phyloP scores from a whole-genome alignment of 805 yeast species.

The Candida ovalis region DNA sequence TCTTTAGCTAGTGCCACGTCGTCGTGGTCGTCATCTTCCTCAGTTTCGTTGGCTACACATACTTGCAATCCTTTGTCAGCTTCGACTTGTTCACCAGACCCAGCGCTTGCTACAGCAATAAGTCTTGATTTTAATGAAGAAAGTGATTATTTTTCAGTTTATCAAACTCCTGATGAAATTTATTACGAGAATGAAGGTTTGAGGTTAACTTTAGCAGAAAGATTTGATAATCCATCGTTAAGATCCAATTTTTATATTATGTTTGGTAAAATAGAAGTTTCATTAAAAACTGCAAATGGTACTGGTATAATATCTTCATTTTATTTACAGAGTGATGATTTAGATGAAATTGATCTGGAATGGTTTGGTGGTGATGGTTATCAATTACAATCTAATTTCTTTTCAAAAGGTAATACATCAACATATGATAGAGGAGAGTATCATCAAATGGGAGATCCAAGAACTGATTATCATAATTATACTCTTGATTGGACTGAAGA shows the following conservation, averaged over 20 bases:
- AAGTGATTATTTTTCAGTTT: constrained; percentile 40
- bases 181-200: constrained; percentile 57
- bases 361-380: constrained; percentile 78
- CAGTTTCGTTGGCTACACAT: constrained; percentile 6
- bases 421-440: constrained; percentile 79
- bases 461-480: constrained; percentile 64
- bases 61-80: constrained; percentile 32
- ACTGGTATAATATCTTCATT: constrained; percentile 77
- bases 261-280: constrained; percentile 82
- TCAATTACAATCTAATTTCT: constrained; percentile 75
- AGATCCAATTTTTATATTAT: constrained; percentile 77
- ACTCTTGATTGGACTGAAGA: constrained; percentile 81
- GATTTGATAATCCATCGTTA: constrained; percentile 75
- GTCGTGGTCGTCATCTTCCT: constrained; percentile 16
- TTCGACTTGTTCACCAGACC: constrained; percentile 36
- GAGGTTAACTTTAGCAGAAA: constrained; percentile 51
- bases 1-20: constrained; percentile 6
- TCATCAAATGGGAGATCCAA: constrained; percentile 57
- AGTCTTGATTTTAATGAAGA: constrained; percentile 48
- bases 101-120: constrained; percentile 60
- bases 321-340: constrained; percentile 75
- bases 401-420: constrained; percentile 74
- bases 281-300: constrained; percentile 70
- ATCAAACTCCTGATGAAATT: constrained; percentile 41
- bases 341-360: constrained; percentile 87